Evolutionary conservation across 176 grass and related monocot genomes (phyloP).

Genomic region (Areca catechu): DNA sequence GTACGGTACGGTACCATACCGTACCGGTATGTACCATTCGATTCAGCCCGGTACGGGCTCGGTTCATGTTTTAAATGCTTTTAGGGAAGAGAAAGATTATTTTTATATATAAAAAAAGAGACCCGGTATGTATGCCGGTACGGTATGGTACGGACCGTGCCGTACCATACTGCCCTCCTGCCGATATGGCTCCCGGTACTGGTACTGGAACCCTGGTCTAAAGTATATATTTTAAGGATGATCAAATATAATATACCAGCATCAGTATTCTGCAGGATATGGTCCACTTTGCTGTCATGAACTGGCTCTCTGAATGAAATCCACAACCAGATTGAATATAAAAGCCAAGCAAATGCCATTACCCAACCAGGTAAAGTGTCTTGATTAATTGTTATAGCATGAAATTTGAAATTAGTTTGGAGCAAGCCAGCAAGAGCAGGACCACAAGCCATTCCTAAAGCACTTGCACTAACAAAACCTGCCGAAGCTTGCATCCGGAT

Average conservation of each 20-base stretch:
- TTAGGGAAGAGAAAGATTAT: too few species aligned
- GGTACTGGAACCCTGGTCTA: too few species aligned
- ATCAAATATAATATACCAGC: conserved; percentile 33
- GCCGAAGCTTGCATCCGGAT: conserved; percentile 94
- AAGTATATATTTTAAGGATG: background rate
- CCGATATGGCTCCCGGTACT: too few species aligned
- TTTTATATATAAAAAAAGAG: too few species aligned
- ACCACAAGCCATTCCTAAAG: conserved; percentile 95
- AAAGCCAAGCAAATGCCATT: conserved; percentile 90
- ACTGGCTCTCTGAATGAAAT: conserved; percentile 83
- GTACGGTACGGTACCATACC: too few species aligned
- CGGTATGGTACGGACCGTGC: too few species aligned
- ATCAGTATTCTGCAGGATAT: conserved; percentile 26
- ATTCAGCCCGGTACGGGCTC: too few species aligned
- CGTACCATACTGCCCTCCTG: too few species aligned
- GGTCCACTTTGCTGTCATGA: conserved; percentile 34
- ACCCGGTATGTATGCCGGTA: too few species aligned
- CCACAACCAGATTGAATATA: conserved; percentile 73
- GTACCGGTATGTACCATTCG: too few species aligned
- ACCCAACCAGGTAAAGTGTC: conserved; percentile 93
- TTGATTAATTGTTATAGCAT: conserved; percentile 73
- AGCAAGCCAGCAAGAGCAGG: conserved; percentile 92
- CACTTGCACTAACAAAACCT: conserved; percentile 90
- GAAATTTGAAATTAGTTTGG: conserved; percentile 87
- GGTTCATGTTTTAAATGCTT: too few species aligned